Evolutionary conservation across 495 filamentous ascomycete species (phyloP).

Genomic region (Achaetomiella virescens): DNA sequence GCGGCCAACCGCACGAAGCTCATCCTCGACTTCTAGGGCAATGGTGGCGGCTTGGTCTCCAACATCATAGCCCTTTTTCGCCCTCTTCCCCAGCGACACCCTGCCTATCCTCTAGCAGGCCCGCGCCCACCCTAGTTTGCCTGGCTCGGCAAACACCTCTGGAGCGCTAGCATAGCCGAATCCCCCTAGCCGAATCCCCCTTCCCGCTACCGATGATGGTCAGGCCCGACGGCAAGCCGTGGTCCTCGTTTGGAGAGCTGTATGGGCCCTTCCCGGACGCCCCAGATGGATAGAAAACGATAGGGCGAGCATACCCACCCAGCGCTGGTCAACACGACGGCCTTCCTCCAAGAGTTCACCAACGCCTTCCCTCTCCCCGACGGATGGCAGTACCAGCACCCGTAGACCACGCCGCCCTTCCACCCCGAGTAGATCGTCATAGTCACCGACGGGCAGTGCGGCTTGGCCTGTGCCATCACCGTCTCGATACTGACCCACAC

Average conservation of each 20-base stretch:
- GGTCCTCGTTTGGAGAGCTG: slow-evolving; percentile 3
- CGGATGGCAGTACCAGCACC: background rate
- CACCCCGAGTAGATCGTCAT: slow-evolving; percentile 37
- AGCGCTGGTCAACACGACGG: background rate
- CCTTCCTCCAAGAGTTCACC: background rate
- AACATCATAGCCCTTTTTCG: slow-evolving; percentile 30
- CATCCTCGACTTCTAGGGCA: slow-evolving; percentile 49
- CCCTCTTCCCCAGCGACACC: slow-evolving; percentile 32
- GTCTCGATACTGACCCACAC: slow-evolving; percentile 49
- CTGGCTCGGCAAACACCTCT: slow-evolving; percentile 3
- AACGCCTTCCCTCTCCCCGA: background rate
- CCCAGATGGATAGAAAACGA: background rate
- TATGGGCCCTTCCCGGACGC: slow-evolving; percentile 1
- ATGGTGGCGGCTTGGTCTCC: slow-evolving; percentile 42
- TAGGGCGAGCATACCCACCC: slow-evolving; percentile 2
- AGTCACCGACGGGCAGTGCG: slow-evolving; percentile 57
- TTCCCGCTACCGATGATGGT: background rate
- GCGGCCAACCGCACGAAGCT: slow-evolving; percentile 23
- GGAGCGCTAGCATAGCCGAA: background rate
- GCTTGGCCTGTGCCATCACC: slow-evolving; percentile 59
- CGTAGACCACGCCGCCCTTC: slow-evolving; percentile 12
- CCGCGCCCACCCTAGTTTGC: slow-evolving; percentile 15
- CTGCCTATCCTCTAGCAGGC: slow-evolving; percentile 4
- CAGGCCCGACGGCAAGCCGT: background rate
- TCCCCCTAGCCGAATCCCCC: no score